Evolutionary conservation across 2,329 filamentous ascomycete genomes (phyloP), one percentile per base, ranked within the genome.

Genomic region (Conoideocrella luteorostrata): DNA sequence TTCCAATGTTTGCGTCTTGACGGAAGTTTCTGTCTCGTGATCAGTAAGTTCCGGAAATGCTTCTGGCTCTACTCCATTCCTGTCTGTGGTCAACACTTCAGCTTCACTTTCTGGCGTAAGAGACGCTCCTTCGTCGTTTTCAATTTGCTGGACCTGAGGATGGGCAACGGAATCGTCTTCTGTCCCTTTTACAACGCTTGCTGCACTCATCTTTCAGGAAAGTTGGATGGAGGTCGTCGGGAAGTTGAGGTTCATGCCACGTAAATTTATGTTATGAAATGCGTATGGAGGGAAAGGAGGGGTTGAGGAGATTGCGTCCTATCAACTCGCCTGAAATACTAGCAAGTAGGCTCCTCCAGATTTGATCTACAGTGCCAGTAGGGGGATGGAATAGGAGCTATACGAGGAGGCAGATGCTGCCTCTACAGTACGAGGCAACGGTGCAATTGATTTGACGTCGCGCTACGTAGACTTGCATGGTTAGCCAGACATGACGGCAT

Each of bases 91-190:
- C 21, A 26, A 26, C 33, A 17, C 30, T 22, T 18, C 21, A 20
- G 22, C 18, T 15, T 39, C 41, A 39, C 21, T 12, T 44, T 39
- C 26, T 20, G 41, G 34, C 30, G 21, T 15, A 7, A 44, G 28
- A 39, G 22, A 44, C 7, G 41, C 24, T 10, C 26, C 41, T 33
- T 44, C 20, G 28, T 39, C 28, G 15, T 39, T 37, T 26, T 44
- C 41, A n/a, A 37, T 11, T 12, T 20, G 34, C 34, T 32, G 26
- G 15, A 23, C 20, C 5, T 24, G 13, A 21, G 17, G 9, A 24
- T 22, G 32, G 6, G 5, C 7, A 24, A 5, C 18, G 15, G 28
- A 23, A 18, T 24, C 15, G n/a, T 44, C 34, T 15, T 13, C 24
- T 9, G 28, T 23, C 41, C 38, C 20, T 18, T 13, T n/a, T 12